Conservation (phyloP, 805 yeast genomes). For the Pichia rugopelliculosa region DNA sequence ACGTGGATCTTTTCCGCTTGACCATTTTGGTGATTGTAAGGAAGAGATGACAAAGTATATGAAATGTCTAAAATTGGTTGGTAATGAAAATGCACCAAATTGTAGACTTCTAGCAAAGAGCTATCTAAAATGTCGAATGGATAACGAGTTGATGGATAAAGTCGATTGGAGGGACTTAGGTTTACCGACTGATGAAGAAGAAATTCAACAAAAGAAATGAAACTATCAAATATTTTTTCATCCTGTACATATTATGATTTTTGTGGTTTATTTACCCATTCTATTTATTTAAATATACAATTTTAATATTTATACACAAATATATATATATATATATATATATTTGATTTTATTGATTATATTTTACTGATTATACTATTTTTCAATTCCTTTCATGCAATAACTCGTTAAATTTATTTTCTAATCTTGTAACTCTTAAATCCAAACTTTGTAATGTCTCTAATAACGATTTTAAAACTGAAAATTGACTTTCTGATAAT, state of each 20-base stretch:
- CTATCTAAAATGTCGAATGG: constrained; percentile 86
- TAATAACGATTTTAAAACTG: background rate
- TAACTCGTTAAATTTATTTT: background rate
- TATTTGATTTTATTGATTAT: too few species aligned
- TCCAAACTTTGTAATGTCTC: constrained; percentile 4
- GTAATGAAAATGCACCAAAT: constrained; percentile 83
- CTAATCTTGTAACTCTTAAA: background rate
- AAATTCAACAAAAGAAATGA: background rate
- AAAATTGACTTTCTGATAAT: constrained; percentile 1
- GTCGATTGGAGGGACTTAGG: constrained; percentile 32
- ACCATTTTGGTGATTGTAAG: constrained; percentile 79
- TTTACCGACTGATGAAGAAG: constrained; percentile 25
- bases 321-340: background rate
- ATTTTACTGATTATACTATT: background rate
- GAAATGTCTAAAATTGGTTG: constrained; percentile 67
- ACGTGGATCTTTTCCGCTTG: constrained; percentile 92
- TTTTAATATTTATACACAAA: background rate
- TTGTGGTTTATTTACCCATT: background rate
- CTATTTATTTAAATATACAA: background rate
- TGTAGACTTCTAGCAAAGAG: constrained; percentile 78
- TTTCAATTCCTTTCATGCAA: background rate
- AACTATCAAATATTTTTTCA: background rate
- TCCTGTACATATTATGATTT: background rate
- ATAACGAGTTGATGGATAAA: constrained; percentile 40
- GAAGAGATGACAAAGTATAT: constrained; percentile 68